Evolutionary conservation across 1,284 basidiomycete species (phyloP).

Genomic region (Malassezia slooffiae): DNA sequence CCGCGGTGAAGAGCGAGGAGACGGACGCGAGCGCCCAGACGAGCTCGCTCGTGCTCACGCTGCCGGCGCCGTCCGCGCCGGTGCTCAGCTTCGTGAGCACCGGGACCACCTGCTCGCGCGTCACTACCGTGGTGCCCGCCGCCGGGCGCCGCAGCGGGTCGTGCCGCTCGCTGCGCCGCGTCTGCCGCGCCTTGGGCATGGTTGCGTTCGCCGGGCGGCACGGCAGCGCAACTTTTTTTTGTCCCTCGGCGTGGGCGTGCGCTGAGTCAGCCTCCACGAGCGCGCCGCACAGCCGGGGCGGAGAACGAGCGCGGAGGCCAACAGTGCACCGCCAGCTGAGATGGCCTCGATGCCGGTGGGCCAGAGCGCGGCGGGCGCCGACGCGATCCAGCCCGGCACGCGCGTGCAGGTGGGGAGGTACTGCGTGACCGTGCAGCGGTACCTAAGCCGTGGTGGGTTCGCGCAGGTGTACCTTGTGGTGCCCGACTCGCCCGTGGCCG

Average conservation of each 20-base stretch:
- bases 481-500: constrained; percentile 70
- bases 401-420: constrained; percentile 80
- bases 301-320: too few relatives aligned
- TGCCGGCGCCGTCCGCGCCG: constrained; percentile 1
- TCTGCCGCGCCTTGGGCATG: too few relatives aligned
- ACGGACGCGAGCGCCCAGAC: constrained; percentile 42
- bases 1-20: constrained; percentile 22
- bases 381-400: constrained; percentile 57
- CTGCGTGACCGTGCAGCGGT: constrained; percentile 72
- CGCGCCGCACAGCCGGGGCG: too few relatives aligned
- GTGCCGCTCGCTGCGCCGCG: constrained; percentile 8
- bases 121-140: neutral
- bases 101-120: constrained; percentile 24
- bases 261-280: too few relatives aligned
- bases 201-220: neutral
- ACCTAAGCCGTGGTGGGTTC: constrained; percentile 93
- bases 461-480: constrained; percentile 94
- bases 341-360: neutral
- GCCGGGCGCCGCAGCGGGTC: constrained; percentile 7
- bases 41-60: constrained; percentile 25
- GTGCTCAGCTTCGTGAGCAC: constrained; percentile 27
- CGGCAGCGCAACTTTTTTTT: neutral
- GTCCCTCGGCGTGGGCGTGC: too few relatives aligned
- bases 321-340: too few relatives aligned
- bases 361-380: too few relatives aligned